phyloP scores from a whole-genome alignment of 1,284 basidiomycete genomes.

The Leccinum pachyderme region DNA sequence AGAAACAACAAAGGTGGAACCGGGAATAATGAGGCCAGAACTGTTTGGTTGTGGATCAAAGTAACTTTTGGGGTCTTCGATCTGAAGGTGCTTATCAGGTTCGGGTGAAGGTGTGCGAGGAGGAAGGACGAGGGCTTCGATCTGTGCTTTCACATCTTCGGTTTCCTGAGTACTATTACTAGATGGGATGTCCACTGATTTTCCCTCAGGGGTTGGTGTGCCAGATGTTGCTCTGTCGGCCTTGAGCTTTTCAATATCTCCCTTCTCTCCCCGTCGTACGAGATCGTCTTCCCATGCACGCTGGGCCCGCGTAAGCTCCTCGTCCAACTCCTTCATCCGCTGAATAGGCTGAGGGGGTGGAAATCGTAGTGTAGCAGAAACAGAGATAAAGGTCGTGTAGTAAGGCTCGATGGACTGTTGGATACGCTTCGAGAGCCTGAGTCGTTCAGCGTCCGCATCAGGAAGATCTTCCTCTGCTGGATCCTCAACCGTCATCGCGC shows the following conservation, averaged over 20 bases:
- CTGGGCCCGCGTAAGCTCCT: slow-evolving; percentile 65
- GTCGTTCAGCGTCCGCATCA: slow-evolving; percentile 66
- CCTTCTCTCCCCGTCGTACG: slow-evolving; percentile 73
- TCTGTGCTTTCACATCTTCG: slow-evolving; percentile 65
- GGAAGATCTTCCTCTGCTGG: slow-evolving; percentile 53
- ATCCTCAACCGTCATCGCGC: slow-evolving; percentile 17
- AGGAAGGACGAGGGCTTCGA: slow-evolving; percentile 61
- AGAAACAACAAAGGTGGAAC: slow-evolving; percentile 26
- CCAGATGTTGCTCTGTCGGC: slow-evolving; percentile 26
- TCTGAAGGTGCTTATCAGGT: slow-evolving; percentile 21
- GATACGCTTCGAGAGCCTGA: slow-evolving; percentile 68
- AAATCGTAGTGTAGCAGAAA: slow-evolving; percentile 87
- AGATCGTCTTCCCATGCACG: slow-evolving; percentile 82
- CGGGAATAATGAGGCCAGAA: slow-evolving; percentile 25
- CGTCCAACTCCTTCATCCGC: slow-evolving; percentile 85
- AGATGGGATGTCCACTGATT: slow-evolving; percentile 11
- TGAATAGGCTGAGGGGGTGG: slow-evolving; percentile 86
- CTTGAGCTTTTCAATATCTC: slow-evolving; percentile 43
- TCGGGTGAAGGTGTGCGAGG: slow-evolving; percentile 44
- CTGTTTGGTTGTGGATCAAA: slow-evolving; percentile 40
- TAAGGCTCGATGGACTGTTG: slow-evolving; percentile 82
- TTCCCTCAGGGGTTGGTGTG: slow-evolving; percentile 30
- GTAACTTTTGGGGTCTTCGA: slow-evolving; percentile 37
- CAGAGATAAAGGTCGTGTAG: slow-evolving; percentile 81
- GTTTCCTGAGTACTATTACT: slow-evolving; percentile 25